Base-by-base conservation (phyloP, 73 alveolate species). In the Effrenium voratum region DNA sequence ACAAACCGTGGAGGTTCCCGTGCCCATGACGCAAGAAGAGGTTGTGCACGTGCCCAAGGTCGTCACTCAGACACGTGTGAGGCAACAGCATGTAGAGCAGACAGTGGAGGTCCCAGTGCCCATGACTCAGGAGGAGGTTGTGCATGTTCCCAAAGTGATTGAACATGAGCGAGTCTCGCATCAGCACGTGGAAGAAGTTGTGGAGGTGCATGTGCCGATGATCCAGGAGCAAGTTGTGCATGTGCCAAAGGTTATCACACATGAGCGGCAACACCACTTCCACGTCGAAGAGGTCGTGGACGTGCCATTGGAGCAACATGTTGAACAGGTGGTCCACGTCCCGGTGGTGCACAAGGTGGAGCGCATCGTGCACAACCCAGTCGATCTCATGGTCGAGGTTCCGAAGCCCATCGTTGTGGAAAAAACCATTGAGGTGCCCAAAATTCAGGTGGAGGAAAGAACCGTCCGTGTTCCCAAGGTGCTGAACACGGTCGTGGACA, bases 11-110 rank as follows among this genome's bases (percentile, higher is more conserved):
- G 95, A 87, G 36, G 63, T 87, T 63, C 95, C 95, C 2, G 84
- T 87, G 2, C 95, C 59, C 84, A 87, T 87, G 95, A 40, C 36
- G 47, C 82, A 87, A 47, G 95, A 87, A 84, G 72, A 87, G 95
- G 79, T 72, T 46, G 95, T 87, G 76, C 95, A 87, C 44, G 95
- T 87, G 82, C 95, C 95, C 83, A 87, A 87, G 95, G 72, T 68
- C 38, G 76, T 70, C 70, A 82, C 76, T 13, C 82, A 60, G 5
- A 60, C 57, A 1, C 79, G 81, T 36, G 80, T 85, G 46, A 40
- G 63, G 16, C 59, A 55, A 1, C 80, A 60, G 40, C 79, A 45
- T 44, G 94, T 57, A 40, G 82, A 57, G 63, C 82, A 57, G 72
- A 85, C 59, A 12, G 81, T 85, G 1, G 94, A 57, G 44, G 30